phyloP scores from a whole-genome alignment of 2,329 filamentous ascomycete genomes.

The Fusarium neocosmosporiellum region DNA sequence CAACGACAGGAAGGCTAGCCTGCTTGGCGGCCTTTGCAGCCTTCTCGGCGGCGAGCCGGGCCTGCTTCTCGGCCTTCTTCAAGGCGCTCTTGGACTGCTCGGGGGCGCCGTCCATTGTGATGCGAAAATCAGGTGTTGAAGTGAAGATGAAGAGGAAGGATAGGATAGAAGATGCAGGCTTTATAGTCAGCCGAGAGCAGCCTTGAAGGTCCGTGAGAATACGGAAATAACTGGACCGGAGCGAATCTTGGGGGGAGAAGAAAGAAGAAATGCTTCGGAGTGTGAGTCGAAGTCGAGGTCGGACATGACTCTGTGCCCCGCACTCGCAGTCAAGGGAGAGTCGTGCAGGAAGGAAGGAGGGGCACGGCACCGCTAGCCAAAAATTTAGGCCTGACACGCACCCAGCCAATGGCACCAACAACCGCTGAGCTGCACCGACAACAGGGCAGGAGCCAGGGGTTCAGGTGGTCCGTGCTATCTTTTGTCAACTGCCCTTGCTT shows the following conservation, averaged over 20 bases:
- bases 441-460: slow-evolving; percentile 34
- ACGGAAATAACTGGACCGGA: slow-evolving; percentile 24
- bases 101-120: slow-evolving; percentile 49
- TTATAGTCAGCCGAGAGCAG: slow-evolving; percentile 20
- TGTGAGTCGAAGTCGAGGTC: slow-evolving; percentile 43
- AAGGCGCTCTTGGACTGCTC: slow-evolving; percentile 69
- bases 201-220: slow-evolving; percentile 29
- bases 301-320: slow-evolving; percentile 44
- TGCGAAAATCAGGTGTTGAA: slow-evolving; percentile 24
- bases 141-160: slow-evolving; percentile 6
- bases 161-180: slow-evolving; percentile 2
- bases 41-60: slow-evolving; percentile 70
- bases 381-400: slow-evolving; percentile 41
- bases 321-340: slow-evolving; percentile 42
- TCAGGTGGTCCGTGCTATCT: slow-evolving; percentile 33
- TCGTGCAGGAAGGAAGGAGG: slow-evolving; percentile 42
- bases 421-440: slow-evolving; percentile 20
- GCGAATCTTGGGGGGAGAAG: slow-evolving; percentile 26
- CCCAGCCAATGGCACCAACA: slow-evolving; percentile 36
- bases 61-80: slow-evolving; percentile 75
- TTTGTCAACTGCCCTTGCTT: slow-evolving; percentile 34
- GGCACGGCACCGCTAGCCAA: slow-evolving; percentile 40
- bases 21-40: slow-evolving; percentile 72
- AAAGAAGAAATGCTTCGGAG: slow-evolving; percentile 31
- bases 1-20: slow-evolving; percentile 60